A percentile compares a stretch with the other conserved stretches of the same genome.
Conservation (phyloP, 1,284 basidiomycete genomes). For the Irpex lacteus region DNA sequence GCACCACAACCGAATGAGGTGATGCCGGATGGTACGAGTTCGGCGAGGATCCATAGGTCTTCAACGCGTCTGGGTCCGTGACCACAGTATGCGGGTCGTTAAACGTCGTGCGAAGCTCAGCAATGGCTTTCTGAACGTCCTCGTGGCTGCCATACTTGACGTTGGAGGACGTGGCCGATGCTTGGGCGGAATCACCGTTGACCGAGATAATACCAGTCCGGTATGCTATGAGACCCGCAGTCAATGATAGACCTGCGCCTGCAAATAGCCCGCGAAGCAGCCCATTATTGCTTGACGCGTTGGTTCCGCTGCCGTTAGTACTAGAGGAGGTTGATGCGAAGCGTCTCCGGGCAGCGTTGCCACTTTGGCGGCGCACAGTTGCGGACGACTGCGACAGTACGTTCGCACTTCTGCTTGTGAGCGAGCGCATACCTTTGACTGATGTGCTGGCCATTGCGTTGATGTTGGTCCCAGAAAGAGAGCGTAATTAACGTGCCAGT, state of each 20-base stretch:
- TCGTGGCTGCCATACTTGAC: conserved; percentile 19
- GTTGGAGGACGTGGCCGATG: conserved; percentile 11
- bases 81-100: conserved; percentile 43
- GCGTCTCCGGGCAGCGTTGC: neutral
- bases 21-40: conserved; percentile 65
- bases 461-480: neutral
- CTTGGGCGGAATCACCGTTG: conserved; percentile 7
- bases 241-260: conserved; percentile 12
- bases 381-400: neutral
- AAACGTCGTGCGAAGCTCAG: conserved; percentile 48
- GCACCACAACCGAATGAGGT: conserved; percentile 64
- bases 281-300: conserved; percentile 5
- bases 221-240: conserved; percentile 11
- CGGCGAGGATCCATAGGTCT: conserved; percentile 60
- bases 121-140: conserved; percentile 52
- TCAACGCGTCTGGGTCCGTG: conserved; percentile 48
- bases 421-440: neutral
- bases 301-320: neutral
- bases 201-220: conserved; percentile 8
- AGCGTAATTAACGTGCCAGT: neutral
- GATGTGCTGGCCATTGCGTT: conserved; percentile 1
- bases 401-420: neutral
- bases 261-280: conserved; percentile 10
- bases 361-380: neutral
- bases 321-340: neutral